These are phyloP conservation scores for Hydnum rufescens DNA, from an alignment of 768 basidiomycete species.

Conservation along the genomic window DNA sequence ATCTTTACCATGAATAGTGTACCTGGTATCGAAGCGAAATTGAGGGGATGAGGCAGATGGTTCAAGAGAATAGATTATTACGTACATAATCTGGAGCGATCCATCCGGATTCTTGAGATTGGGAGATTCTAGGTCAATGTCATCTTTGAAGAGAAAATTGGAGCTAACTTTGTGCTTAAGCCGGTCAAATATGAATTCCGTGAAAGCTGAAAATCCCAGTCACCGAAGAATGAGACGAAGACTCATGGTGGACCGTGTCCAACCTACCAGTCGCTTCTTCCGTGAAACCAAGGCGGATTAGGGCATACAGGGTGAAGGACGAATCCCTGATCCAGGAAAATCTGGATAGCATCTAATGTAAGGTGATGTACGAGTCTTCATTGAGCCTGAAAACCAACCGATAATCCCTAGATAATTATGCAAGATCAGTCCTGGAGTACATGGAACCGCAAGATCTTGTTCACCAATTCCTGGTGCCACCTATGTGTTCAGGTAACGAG, in stretches of 20 bases:
- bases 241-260: not conserved
- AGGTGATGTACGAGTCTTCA: not conserved
- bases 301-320: slow-evolving; percentile 86
- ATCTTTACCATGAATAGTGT: slow-evolving; percentile 68
- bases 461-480: slow-evolving; percentile 76
- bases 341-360: slow-evolving; percentile 18
- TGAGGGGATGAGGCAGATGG: not conserved
- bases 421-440: not conserved
- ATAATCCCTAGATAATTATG: slow-evolving; percentile 32
- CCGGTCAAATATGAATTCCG: slow-evolving; percentile 80
- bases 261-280: slow-evolving; percentile 68
- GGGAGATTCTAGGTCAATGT: not conserved
- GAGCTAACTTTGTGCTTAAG: slow-evolving; percentile 37
- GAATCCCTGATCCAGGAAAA: slow-evolving; percentile 91
- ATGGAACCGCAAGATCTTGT: slow-evolving; percentile 5
- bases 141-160: not conserved
- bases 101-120: slow-evolving; percentile 54
- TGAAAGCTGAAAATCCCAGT: slow-evolving; percentile 46
- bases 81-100: slow-evolving; percentile 79
- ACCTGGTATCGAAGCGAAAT: slow-evolving; percentile 19
- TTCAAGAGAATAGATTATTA: not conserved
- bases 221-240: slow-evolving; percentile 3
- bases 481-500: slow-evolving; percentile 78
- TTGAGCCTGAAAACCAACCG: slow-evolving; percentile 21
- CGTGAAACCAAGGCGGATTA: slow-evolving; percentile 86